Evolutionary conservation across 768 basidiomycete genomes (phyloP).

Genomic region (Scleroderma citrinum): DNA sequence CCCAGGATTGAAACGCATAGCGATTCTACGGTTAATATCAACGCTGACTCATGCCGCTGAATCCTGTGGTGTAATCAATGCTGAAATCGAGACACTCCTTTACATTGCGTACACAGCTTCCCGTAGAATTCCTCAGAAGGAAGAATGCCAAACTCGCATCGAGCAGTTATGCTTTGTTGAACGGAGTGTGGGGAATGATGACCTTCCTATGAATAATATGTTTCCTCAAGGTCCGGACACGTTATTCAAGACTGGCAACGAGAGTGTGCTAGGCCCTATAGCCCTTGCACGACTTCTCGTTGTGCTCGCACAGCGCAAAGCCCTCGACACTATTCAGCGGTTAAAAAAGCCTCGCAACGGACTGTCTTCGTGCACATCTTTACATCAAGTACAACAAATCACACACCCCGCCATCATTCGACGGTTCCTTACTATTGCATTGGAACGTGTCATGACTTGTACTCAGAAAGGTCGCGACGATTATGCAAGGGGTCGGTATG

Average conservation of each 20-base stretch:
- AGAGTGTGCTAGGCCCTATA: slow-evolving; percentile 22
- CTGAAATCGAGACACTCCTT: slow-evolving; percentile 22
- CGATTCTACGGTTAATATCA: slow-evolving; percentile 25
- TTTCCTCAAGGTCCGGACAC: slow-evolving; percentile 11
- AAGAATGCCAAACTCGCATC: not conserved
- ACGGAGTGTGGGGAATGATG: slow-evolving; percentile 12
- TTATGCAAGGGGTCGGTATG: slow-evolving; percentile 11
- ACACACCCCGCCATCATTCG: slow-evolving; percentile 17
- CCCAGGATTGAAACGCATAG: slow-evolving; percentile 19
- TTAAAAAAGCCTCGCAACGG: slow-evolving; percentile 15
- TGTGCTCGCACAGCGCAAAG: slow-evolving; percentile 23
- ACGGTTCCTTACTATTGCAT: slow-evolving; percentile 16
- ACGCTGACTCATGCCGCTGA: slow-evolving; percentile 15
- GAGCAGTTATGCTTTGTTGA: slow-evolving; percentile 12
- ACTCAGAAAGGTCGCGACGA: slow-evolving; percentile 18
- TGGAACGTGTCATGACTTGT: slow-evolving; percentile 14
- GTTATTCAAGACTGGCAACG: slow-evolving; percentile 16
- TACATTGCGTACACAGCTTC: slow-evolving; percentile 19
- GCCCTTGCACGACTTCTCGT: slow-evolving; percentile 24
- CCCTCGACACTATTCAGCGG: slow-evolving; percentile 15
- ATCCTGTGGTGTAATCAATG: slow-evolving; percentile 15
- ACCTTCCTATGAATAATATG: slow-evolving; percentile 15
- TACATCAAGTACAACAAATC: slow-evolving; percentile 23
- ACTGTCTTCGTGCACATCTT: no score
- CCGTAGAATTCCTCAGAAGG: slow-evolving; percentile 8